Evolutionary conservation across 2,329 filamentous ascomycete species (phyloP).

Genomic region (Botrytis hyacinthi): DNA sequence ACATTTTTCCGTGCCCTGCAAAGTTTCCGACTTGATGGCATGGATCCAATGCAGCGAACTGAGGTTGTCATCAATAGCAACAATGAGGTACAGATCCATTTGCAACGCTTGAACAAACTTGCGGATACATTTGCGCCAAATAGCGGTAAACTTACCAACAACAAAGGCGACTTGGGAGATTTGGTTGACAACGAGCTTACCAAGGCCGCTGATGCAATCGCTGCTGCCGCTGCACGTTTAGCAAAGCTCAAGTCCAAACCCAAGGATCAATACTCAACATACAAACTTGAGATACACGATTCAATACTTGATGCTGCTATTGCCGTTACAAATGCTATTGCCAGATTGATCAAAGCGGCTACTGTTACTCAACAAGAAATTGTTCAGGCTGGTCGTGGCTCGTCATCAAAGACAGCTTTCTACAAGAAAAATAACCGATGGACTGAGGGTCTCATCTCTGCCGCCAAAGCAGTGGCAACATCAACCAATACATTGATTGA

Average conservation of each 20-base stretch:
- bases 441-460: conserved; percentile 96
- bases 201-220: conserved; percentile 94
- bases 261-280: conserved; percentile 91
- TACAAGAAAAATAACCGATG: conserved; percentile 99
- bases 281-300: conserved; percentile 94
- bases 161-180: conserved; percentile 84
- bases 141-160: conserved; percentile 73
- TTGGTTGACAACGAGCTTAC: conserved; percentile 87
- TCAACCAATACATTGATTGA: conserved; percentile 97
- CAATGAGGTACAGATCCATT: conserved; percentile 89
- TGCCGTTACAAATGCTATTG: conserved; percentile 91
- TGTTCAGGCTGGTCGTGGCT: conserved; percentile 85
- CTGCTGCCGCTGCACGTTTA: conserved; percentile 83
- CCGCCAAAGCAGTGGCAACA: conserved; percentile 89
- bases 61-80: conserved; percentile 98
- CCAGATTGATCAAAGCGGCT: conserved; percentile 90
- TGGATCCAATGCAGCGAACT: conserved; percentile 89
- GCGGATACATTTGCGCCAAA: conserved; percentile 90
- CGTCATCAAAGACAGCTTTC: conserved; percentile 84
- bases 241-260: conserved; percentile 94
- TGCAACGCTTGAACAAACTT: conserved; percentile 90
- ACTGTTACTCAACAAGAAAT: conserved; percentile 94
- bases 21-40: conserved; percentile 87
- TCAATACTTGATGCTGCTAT: conserved; percentile 90
- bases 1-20: conserved; percentile 93